These are phyloP conservation scores for Thelonectria discophora DNA, from an alignment of 2,329 filamentous ascomycete species.

Conservation along the genomic window DNA sequence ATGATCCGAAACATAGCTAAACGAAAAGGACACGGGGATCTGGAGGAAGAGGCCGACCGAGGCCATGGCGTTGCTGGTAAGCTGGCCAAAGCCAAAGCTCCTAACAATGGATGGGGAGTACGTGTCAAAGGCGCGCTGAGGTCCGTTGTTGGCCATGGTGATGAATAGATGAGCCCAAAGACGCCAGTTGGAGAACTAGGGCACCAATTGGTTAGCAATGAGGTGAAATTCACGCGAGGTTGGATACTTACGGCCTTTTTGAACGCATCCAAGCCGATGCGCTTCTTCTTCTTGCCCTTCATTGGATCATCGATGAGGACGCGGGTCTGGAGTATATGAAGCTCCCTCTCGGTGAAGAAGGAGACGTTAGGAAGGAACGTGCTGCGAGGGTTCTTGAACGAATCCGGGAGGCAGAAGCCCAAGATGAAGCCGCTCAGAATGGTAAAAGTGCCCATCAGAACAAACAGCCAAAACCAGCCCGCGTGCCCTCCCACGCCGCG, in stretches of 20 bases:
- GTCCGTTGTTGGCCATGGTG: conserved; percentile 58
- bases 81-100: conserved; percentile 58
- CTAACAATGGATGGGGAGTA: conserved; percentile 64
- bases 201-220: conserved; percentile 1
- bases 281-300: conserved; percentile 59
- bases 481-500: conserved; percentile 55
- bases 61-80: conserved; percentile 62
- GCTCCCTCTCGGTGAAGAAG: conserved; percentile 51
- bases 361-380: conserved; percentile 49
- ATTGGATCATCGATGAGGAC: conserved; percentile 54
- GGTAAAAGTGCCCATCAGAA: conserved; percentile 63
- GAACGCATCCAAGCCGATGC: conserved; percentile 55
- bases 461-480: conserved; percentile 68
- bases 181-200: conserved; percentile 58
- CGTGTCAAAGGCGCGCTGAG: conserved; percentile 58
- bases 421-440: conserved; percentile 53
- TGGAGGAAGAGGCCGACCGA: conserved; percentile 63
- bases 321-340: conserved; percentile 54
- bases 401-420: conserved; percentile 55
- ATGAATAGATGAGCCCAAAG: conserved; percentile 63
- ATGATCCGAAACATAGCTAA: conserved; percentile 62
- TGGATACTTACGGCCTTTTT: conserved; percentile 50
- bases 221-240: too few species aligned
- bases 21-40: conserved; percentile 60
- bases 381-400: conserved; percentile 53